phyloP scores from a whole-genome alignment of 2,329 filamentous ascomycete species.

The Podosphaera leucotricha region DNA sequence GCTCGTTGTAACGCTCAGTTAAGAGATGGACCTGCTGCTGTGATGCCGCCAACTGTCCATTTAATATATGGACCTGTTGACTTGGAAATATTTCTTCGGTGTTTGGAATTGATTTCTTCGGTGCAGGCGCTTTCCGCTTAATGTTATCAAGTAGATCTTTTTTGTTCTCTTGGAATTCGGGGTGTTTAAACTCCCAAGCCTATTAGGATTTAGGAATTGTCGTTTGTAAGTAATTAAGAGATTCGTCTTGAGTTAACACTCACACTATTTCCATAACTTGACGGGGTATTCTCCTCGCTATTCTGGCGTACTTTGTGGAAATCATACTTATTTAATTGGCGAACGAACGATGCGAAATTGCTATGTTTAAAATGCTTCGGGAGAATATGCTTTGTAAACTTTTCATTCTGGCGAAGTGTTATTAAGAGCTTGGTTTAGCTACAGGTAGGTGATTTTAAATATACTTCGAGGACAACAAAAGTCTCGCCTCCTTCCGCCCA shows the following conservation, averaged over 20 bases:
- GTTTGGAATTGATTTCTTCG: slow-evolving; percentile 44
- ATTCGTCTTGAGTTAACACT: slow-evolving; percentile 9
- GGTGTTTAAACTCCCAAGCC: slow-evolving; percentile 95
- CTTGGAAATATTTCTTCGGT: slow-evolving; percentile 52
- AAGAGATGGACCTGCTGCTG: slow-evolving; percentile 80
- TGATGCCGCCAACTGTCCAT: slow-evolving; percentile 68
- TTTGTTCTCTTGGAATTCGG: slow-evolving; percentile 84
- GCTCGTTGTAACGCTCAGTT: slow-evolving; percentile 63
- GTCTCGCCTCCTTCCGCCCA: slow-evolving; percentile 92
- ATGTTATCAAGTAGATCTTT: slow-evolving; percentile 96
- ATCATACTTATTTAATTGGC: slow-evolving; percentile 90
- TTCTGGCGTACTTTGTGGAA: slow-evolving; percentile 94
- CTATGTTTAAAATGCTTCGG: slow-evolving; percentile 98
- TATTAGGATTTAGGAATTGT: slow-evolving; percentile 19
- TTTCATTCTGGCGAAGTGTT: slow-evolving; percentile 50
- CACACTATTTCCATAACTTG: slow-evolving; percentile 62
- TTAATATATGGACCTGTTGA: slow-evolving; percentile 74
- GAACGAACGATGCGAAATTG: slow-evolving; percentile 93
- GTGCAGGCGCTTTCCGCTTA: slow-evolving; percentile 76
- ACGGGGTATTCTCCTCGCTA: slow-evolving; percentile 64
- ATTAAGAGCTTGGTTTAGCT: slow-evolving; percentile 2
- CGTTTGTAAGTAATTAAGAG: background rate
- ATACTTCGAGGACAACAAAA: slow-evolving; percentile 89
- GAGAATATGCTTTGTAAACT: slow-evolving; percentile 90
- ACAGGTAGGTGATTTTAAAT: slow-evolving; percentile 8